A percentile compares a stretch with the other conserved stretches of the same genome.
Conservation (phyloP, 2,329 filamentous ascomycete species). For the Xylariaceae sp. region DNA sequence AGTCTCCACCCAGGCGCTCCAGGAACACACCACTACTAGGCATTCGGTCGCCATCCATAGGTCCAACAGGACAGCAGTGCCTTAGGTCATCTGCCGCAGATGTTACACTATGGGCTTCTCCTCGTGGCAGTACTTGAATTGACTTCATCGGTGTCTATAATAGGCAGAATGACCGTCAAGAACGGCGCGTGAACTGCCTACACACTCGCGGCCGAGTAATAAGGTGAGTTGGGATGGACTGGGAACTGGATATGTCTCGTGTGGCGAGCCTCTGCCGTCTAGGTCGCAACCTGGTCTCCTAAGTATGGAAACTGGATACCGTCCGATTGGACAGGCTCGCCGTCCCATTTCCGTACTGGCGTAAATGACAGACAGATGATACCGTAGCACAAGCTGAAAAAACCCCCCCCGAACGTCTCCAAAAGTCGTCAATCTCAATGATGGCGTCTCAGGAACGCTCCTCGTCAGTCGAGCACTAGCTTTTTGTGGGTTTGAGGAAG, state of each 20-base stretch:
- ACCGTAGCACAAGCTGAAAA: slow-evolving; percentile 21
- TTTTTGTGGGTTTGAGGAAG: too few relatives aligned
- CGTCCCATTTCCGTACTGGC: not conserved
- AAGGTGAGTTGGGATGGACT: slow-evolving; percentile 7
- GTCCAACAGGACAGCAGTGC: not conserved
- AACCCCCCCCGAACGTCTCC: slow-evolving; percentile 5
- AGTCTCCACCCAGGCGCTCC: slow-evolving; percentile 29
- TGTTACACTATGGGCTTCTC: not conserved
- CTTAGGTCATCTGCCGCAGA: not conserved
- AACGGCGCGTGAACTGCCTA: not conserved
- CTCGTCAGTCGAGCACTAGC: too few relatives aligned
- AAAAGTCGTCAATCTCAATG: slow-evolving; percentile 8
- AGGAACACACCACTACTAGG: slow-evolving; percentile 20
- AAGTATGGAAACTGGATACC: not conserved
- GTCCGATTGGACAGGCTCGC: slow-evolving; percentile 2
- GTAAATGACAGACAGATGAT: not conserved
- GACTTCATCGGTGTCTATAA: slow-evolving; percentile 13
- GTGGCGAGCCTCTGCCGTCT: not conserved
- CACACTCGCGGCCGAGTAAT: not conserved
- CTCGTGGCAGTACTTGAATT: slow-evolving; percentile 11
- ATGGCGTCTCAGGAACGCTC: slow-evolving; percentile 7
- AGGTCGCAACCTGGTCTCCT: too few relatives aligned
- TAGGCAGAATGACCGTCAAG: not conserved
- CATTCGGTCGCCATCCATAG: slow-evolving; percentile 6
- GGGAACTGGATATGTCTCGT: slow-evolving; percentile 10